A percentile compares a stretch with the other conserved stretches of the same genome.
phyloP scores from a whole-genome alignment of 108 stramenopile genomes.

The Conticribra weissflogii region DNA sequence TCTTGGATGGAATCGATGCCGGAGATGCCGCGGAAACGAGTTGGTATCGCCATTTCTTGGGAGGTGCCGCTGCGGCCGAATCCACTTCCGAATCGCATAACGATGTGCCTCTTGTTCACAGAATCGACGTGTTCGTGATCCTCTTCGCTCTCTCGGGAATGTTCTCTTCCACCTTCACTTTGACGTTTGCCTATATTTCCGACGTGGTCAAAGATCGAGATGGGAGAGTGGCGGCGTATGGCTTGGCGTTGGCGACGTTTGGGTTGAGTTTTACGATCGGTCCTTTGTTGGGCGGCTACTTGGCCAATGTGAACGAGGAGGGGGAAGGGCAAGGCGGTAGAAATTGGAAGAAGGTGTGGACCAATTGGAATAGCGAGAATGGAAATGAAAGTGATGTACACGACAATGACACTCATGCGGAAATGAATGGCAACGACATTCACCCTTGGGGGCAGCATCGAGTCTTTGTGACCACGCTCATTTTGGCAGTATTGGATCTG shows the following conservation, averaged over 20 bases:
- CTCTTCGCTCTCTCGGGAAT: constrained; percentile 86
- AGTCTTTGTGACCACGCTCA: constrained; percentile 66
- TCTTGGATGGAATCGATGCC: constrained; percentile 13
- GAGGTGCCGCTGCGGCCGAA: background rate
- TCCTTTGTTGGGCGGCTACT: constrained; percentile 94
- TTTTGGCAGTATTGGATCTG: constrained; percentile 74
- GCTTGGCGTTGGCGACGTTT: constrained; percentile 95
- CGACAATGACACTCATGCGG: background rate
- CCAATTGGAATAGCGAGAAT: background rate
- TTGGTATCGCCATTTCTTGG: constrained; percentile 10
- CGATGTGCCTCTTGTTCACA: constrained; percentile 6
- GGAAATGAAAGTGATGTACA: constrained; percentile 6
- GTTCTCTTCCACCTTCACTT: constrained; percentile 94
- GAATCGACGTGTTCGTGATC: constrained; percentile 67
- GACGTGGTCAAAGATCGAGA: constrained; percentile 85
- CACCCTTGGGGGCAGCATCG: constrained; percentile 58
- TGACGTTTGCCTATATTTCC: constrained; percentile 97
- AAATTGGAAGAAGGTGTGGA: constrained; percentile 48
- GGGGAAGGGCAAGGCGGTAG: constrained; percentile 42
- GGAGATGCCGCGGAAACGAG: constrained; percentile 17
- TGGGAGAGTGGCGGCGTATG: constrained; percentile 93
- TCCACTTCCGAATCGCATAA: too few species aligned
- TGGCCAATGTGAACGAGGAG: constrained; percentile 56
- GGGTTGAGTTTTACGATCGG: constrained; percentile 96
- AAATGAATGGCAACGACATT: constrained; percentile 15